These are phyloP conservation scores for Helicostylum pulchrum DNA, from an alignment of 192 early-diverging fungal genomes.

Conservation along the genomic window DNA sequence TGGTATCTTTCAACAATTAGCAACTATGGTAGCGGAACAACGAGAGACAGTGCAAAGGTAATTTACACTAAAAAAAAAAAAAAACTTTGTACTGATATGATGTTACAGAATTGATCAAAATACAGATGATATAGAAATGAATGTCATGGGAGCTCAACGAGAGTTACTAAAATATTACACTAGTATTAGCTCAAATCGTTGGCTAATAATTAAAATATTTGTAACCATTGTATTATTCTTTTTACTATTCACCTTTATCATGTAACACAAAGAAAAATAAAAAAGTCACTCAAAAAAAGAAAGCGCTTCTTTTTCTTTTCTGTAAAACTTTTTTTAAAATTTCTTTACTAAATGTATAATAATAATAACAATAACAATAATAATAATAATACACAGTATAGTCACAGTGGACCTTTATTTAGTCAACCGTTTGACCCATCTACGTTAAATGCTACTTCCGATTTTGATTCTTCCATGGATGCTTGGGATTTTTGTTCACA, in stretches of 20 bases:
- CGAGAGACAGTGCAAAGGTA: conserved; percentile 79
- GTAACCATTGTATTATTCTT: conserved; percentile 81
- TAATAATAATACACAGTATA: background rate
- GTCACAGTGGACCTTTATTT: too few relatives aligned
- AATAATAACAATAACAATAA: background rate
- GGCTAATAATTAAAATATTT: conserved; percentile 96
- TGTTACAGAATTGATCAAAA: conserved; percentile 29
- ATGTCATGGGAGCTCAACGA: conserved; percentile 84
- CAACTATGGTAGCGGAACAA: conserved; percentile 82
- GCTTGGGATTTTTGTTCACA: conserved; percentile 5
- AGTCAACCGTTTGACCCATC: too few relatives aligned
- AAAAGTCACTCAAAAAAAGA: background rate
- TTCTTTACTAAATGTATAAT: background rate
- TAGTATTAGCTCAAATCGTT: conserved; percentile 89
- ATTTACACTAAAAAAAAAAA: background rate
- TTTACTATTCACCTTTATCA: conserved; percentile 26
- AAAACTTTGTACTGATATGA: too few relatives aligned
- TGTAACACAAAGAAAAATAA: conserved; percentile 11
- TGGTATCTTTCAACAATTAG: conserved; percentile 84
- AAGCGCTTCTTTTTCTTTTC: background rate
- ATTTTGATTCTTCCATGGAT: background rate
- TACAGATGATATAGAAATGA: conserved; percentile 75
- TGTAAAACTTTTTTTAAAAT: background rate
- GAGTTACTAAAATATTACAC: conserved; percentile 92
- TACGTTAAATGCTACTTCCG: too few relatives aligned